Base-by-base conservation (phyloP, 2,329 filamentous ascomycete species). In the Nemania abortiva region DNA sequence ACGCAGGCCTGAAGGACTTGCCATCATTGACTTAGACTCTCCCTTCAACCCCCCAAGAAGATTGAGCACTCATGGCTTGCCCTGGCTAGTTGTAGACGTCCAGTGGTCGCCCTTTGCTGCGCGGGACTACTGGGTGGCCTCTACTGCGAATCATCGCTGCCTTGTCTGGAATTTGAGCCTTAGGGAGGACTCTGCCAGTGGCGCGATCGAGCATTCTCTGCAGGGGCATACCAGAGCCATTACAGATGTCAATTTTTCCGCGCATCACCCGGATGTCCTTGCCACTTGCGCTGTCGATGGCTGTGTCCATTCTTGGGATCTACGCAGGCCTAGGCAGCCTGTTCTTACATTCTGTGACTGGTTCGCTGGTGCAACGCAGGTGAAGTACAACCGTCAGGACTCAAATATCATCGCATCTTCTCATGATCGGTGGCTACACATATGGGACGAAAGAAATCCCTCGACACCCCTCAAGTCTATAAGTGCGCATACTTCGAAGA, bases 11-110 rank as follows among this genome's bases (percentile, higher is more conserved):
- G 92, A 96, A 76, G 95, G 95, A 55, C 87, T 98, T 64, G 91
- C 95, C 77, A 94, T 98, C 74, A 95, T 98, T 77, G 95, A 98
- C 76, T 86, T 98, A 55, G 95, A 98, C 82, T 94, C 91, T 11
- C 94, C 94, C 0, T 96, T 94, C 78, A 96, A 92, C 68, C 91
- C 92, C 10, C 95, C 95, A 20, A 91, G 94, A 20, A 91, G 94
- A 75, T 86, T 98, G 56, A 87, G 86, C 74, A 92, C 92, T 70
- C 93, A 97, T 81, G 92, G 93, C 64, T 90, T 94, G 52, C 92
- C 93, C n/a, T 98, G 95, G 94, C 90, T 97, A 60, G 95, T 97
- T 5, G 94, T 95, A 11, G 95, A 98, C 80, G 95, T 97, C 34
- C 95, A 98, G 81, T 98, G 95, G 95, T 97, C 94, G 11, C 95